Percentiles rank a stretch among this genome's conserved stretches.
phyloP scores from a whole-genome alignment of 805 yeast species.

The Candida andamanensis region DNA sequence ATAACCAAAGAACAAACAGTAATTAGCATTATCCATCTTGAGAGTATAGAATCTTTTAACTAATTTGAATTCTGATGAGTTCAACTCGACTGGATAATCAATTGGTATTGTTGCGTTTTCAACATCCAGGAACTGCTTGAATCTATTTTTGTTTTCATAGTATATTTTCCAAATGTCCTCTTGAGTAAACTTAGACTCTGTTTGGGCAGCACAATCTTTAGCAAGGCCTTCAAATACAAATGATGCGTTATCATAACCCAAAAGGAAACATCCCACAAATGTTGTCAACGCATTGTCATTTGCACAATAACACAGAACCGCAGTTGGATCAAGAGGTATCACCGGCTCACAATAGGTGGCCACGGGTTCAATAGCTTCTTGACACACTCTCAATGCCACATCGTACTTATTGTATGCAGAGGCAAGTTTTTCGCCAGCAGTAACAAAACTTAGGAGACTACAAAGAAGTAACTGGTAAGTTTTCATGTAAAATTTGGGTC shows the following conservation, averaged over 20 bases:
- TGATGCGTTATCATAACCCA: constrained; percentile 17
- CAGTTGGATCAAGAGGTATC: no score
- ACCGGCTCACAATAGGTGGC: constrained; percentile 14
- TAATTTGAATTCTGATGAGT: constrained; percentile 3
- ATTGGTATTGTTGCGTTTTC: constrained; percentile 11
- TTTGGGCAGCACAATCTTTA: constrained; percentile 8
- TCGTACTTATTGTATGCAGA: constrained; percentile 6
- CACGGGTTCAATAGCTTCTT: constrained; percentile 5
- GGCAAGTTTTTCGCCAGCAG: no score
- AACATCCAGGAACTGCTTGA: constrained; percentile 7
- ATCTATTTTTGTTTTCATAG: constrained; percentile 5
- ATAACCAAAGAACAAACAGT: constrained; percentile 26
- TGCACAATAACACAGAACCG: constrained; percentile 17
- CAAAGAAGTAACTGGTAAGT: no score
- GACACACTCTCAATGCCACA: constrained; percentile 14
- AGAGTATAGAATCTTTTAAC: background rate
- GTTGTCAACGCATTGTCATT: constrained; percentile 17
- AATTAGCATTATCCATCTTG: constrained; percentile 14
- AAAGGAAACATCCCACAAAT: constrained; percentile 17
- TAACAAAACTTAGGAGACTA: no score
- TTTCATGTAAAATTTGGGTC: no score
- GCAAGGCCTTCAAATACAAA: constrained; percentile 11
- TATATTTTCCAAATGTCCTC: constrained; percentile 13
- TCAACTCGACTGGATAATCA: constrained; percentile 8
- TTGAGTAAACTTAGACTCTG: constrained; percentile 6